phyloP scores from a whole-genome alignment of 371 early-diverging fungal species.

The Apophysomyces trapeziformis region DNA sequence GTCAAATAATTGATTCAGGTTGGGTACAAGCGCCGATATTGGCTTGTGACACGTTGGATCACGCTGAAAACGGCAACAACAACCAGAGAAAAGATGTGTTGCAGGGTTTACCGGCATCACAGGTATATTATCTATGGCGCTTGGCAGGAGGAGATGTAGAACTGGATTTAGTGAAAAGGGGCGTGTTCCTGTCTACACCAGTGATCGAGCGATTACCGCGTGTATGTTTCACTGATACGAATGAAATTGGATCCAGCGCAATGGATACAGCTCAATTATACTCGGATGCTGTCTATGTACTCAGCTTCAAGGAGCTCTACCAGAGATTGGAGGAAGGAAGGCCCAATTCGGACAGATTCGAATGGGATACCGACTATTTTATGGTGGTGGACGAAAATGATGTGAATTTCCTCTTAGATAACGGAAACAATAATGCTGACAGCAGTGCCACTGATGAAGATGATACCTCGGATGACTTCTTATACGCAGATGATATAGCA shows the following conservation, averaged over 20 bases:
- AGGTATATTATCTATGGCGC: constrained; percentile 68
- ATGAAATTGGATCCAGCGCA: constrained; percentile 48
- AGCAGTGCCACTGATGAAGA: not conserved
- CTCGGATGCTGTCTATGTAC: constrained; percentile 53
- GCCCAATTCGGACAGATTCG: constrained; percentile 52
- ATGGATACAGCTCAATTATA: constrained; percentile 56
- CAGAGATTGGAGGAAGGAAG: constrained; percentile 47
- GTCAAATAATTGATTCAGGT: not conserved
- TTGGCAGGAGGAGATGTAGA: constrained; percentile 73
- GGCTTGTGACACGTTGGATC: constrained; percentile 37
- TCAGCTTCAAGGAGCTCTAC: constrained; percentile 62
- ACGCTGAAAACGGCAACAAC: constrained; percentile 28
- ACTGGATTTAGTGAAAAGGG: constrained; percentile 58
- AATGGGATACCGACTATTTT: constrained; percentile 70
- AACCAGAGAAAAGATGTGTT: constrained; percentile 21
- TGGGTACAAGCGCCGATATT: constrained; percentile 48
- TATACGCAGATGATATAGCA: constrained; percentile 32
- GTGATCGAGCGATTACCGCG: constrained; percentile 65
- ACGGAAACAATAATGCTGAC: constrained; percentile 8
- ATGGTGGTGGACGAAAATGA: constrained; percentile 67
- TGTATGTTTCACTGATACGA: constrained; percentile 49
- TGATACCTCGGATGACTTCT: constrained; percentile 32
- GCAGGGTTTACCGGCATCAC: constrained; percentile 47
- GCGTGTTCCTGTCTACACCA: constrained; percentile 60
- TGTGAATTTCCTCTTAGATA: constrained; percentile 60